Evolutionary conservation across 192 early-diverging fungal species (phyloP).

Genomic region (Gigaspora rosea): DNA sequence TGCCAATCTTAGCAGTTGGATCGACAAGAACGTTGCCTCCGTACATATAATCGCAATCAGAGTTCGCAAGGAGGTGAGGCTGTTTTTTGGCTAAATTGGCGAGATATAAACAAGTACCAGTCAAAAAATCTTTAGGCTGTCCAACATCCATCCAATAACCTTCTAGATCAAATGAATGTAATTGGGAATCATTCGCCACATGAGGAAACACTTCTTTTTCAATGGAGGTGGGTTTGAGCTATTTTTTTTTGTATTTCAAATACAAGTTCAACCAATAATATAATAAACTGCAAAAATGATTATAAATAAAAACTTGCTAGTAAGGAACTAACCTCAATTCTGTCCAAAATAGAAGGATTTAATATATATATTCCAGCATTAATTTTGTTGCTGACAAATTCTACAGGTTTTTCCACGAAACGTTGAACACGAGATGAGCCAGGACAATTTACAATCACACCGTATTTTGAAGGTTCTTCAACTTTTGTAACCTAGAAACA

Average conservation of each 20-base stretch:
- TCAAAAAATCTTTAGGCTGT: constrained; percentile 98
- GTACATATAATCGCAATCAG: constrained; percentile 66
- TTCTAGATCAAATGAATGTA: constrained; percentile 92
- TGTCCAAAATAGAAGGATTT: constrained; percentile 83
- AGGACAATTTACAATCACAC: constrained; percentile 89
- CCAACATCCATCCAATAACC: constrained; percentile 99
- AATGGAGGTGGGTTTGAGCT: constrained; percentile 94
- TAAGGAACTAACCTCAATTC: constrained; percentile 71
- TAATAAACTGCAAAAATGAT: background rate
- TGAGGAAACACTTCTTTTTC: constrained; percentile 97
- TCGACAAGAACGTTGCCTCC: constrained; percentile 92
- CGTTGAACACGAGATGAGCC: constrained; percentile 78
- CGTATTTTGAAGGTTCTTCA: constrained; percentile 98
- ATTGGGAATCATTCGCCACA: constrained; percentile 84
- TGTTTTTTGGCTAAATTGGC: constrained; percentile 75
- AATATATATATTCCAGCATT: constrained; percentile 99
- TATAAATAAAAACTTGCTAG: background rate
- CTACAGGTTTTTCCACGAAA: constrained; percentile 97
- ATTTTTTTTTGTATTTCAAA: constrained; percentile 4
- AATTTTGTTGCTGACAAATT: constrained; percentile 96
- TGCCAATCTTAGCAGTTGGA: constrained; percentile 89
- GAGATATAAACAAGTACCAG: constrained; percentile 93
- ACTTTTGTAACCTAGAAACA: constrained; percentile 80
- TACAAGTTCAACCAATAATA: background rate
- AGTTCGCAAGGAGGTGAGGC: constrained; percentile 70